phyloP scores from a whole-genome alignment of 73 alveolate genomes.

The Paramecium sexaurelia region DNA sequence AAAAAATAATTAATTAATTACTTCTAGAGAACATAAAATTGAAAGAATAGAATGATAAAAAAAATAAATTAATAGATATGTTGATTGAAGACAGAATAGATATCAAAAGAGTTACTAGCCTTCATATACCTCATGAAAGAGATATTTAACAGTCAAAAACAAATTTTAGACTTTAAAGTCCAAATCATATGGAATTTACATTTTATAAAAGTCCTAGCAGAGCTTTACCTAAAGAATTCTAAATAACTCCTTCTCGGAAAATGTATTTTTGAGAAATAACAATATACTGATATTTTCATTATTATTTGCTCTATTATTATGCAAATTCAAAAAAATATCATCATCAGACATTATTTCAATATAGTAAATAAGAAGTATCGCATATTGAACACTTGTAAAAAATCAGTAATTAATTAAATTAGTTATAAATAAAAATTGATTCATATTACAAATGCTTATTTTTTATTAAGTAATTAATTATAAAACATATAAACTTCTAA shows the following conservation, averaged over 20 bases:
- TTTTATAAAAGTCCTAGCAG: constrained; percentile 29
- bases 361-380: neutral
- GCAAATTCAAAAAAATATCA: neutral
- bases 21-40: constrained; percentile 6
- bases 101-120: neutral
- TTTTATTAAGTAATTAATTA: neutral
- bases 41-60: neutral
- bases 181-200: constrained; percentile 31
- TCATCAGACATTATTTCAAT: neutral
- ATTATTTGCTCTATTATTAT: constrained; percentile 3
- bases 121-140: neutral
- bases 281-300: neutral
- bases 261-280: neutral
- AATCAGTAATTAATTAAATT: neutral
- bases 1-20: neutral
- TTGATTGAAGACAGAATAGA: constrained; percentile 1
- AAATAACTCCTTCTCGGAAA: constrained; percentile 6
- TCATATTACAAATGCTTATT: neutral
- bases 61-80: neutral
- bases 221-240: constrained; percentile 12
- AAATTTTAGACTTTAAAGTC: neutral
- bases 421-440: neutral
- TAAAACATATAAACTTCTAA: neutral
- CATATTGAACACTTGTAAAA: neutral
- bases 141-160: constrained; percentile 36